Base-by-base conservation (phyloP, 1,139 yeast genomes). In the Suhomyces chickasaworum region DNA sequence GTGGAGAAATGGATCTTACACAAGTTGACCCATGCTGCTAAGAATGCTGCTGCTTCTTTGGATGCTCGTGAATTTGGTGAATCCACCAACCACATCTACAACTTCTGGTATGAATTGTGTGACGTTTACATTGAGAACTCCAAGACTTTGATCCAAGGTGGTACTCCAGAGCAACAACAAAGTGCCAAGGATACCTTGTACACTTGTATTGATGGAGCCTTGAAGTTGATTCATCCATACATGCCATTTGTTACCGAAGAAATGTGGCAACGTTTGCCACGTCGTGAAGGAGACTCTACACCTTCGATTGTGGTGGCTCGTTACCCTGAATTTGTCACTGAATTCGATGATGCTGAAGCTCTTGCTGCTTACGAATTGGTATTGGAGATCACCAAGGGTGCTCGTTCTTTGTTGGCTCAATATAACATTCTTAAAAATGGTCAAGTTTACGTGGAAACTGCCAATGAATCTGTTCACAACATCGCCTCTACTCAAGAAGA, bases 121-220 rank as follows among this genome's bases (percentile, higher is more conserved):
- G 99, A 93, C 66, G 96, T 93, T 47, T 93, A 90, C 77, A 93
- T 93, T 70, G 99, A 93, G 77, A 93, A 93, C 80, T 90, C 97
- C 59, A 93, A 93, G 77, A 81, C 83, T 53, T 80, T 93, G 69
- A 90, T 93, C 63, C 81, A 88, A 62, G 97, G 91, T 68, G 99
- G 99, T 60, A 79, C 95, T 37, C 83, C 81, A 29, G 85, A 73
- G 55, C 96, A 91, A 74, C 80, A 84, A 75, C 81, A 81, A 65
- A 87, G 96, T 49, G 99, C 98, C 27, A 89, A 86, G 72, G 95
- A 91, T 66, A 93, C 99, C 27, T 78, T 93, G 58, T 93, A 90
- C 81, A 89, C 95, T 32, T 81, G 96, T 73, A 79, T 93, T 57
- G 98, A 93, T 63, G 87, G 89, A 55, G 97, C 97, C 15, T 80